Evolutionary conservation across 192 early-diverging fungal species (phyloP).

Genomic region (Podila verticillata): DNA sequence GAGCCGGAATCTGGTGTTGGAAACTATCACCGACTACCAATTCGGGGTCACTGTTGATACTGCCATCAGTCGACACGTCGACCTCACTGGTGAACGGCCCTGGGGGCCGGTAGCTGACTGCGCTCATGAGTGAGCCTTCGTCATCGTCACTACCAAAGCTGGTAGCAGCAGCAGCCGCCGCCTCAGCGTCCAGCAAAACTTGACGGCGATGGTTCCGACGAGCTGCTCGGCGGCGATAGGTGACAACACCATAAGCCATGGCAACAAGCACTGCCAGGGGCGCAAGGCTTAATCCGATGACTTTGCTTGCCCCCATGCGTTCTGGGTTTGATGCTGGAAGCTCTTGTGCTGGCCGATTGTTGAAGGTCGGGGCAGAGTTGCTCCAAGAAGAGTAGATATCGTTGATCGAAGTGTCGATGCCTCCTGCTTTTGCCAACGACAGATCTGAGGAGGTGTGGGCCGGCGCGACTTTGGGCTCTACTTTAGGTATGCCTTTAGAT

Average conservation of each 20-base stretch:
- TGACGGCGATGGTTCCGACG: constrained; percentile 13
- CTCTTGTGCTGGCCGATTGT: too few species aligned
- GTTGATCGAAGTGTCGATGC: too few species aligned
- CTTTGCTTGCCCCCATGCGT: too few species aligned
- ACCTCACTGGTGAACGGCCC: constrained; percentile 41
- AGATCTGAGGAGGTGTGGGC: too few species aligned
- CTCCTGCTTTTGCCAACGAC: too few species aligned
- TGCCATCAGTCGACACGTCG: constrained; percentile 21
- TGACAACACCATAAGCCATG: constrained; percentile 20
- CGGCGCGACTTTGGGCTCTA: too few species aligned
- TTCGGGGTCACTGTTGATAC: constrained; percentile 8
- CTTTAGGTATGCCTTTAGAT: too few species aligned
- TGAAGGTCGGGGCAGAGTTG: too few species aligned
- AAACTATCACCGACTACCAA: constrained; percentile 5
- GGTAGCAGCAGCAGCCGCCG: neutral
- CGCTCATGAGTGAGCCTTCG: constrained; percentile 22
- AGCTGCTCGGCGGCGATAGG: constrained; percentile 19
- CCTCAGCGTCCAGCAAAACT: constrained; percentile 19
- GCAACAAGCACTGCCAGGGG: constrained; percentile 25
- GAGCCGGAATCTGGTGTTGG: constrained; percentile 27
- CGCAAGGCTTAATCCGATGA: too few species aligned
- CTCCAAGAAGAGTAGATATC: too few species aligned
- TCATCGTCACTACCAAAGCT: constrained; percentile 8
- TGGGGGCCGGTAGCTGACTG: constrained; percentile 41
- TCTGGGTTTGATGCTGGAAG: too few species aligned